Evolutionary conservation across 805 yeast species (phyloP).

Genomic region (Sungouiella blattae): DNA sequence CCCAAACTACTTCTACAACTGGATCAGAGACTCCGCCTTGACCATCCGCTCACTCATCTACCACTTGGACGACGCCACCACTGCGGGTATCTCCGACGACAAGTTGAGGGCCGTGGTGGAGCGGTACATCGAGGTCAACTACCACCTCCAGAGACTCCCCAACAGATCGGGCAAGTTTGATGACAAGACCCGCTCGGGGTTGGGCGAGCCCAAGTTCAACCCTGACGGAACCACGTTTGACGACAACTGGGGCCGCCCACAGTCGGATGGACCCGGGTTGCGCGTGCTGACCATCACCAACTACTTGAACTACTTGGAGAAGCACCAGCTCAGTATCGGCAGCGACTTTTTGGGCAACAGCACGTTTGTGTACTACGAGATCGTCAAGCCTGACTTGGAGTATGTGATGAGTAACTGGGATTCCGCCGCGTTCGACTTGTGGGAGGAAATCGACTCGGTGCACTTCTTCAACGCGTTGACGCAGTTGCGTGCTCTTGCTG

Average conservation of each 20-base stretch:
- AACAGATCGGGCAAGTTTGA: constrained; percentile 68
- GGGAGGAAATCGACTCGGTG: constrained; percentile 81
- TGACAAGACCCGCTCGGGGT: constrained; percentile 42
- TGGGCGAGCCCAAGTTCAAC: constrained; percentile 89
- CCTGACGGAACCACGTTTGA: constrained; percentile 61
- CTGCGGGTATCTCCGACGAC: background rate
- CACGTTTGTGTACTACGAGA: constrained; percentile 44
- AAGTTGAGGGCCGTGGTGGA: constrained; percentile 36
- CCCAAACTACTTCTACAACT: constrained; percentile 86
- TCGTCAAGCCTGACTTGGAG: constrained; percentile 66
- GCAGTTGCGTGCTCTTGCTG: constrained; percentile 64
- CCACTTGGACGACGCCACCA: constrained; percentile 42
- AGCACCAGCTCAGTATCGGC: constrained; percentile 17
- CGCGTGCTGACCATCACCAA: constrained; percentile 62
- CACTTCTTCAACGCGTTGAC: constrained; percentile 80
- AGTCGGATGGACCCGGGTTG: constrained; percentile 90
- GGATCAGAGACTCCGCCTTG: constrained; percentile 89
- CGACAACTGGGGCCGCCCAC: constrained; percentile 90
- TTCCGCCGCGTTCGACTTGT: constrained; percentile 71
- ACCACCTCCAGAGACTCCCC: constrained; percentile 56
- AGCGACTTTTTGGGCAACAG: constrained; percentile 25
- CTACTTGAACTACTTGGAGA: constrained; percentile 45
- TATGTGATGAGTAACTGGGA: constrained; percentile 65
- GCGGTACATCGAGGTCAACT: constrained; percentile 58
- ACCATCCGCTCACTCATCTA: constrained; percentile 64